Conservation (phyloP, 108 stramenopile species). For the Cyclotella choctawhatcheeana region DNA sequence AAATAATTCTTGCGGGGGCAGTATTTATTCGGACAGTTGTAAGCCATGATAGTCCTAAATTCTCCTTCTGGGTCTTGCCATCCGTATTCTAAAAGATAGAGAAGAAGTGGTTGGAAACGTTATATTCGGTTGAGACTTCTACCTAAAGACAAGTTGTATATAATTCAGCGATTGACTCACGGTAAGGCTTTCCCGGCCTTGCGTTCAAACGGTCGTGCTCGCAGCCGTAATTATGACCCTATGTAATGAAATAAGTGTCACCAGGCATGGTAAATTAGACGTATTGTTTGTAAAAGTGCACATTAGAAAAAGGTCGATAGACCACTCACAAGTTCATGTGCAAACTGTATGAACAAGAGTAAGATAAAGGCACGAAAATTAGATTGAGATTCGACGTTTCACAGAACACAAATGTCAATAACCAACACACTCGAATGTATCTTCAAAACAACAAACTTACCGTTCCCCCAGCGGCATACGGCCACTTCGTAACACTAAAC, state of each 20-base stretch:
- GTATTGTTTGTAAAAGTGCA: too few species aligned
- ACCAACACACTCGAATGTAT: too few species aligned
- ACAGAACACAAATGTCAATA: too few species aligned
- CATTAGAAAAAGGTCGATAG: too few species aligned
- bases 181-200: constrained; percentile 19
- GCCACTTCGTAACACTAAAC: constrained; percentile 7
- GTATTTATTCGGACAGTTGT: constrained; percentile 26
- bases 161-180: too few species aligned
- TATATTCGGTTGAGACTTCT: too few species aligned
- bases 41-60: constrained; percentile 52
- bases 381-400: too few species aligned
- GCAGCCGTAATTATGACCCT: constrained; percentile 35
- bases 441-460: not conserved
- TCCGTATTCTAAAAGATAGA: too few species aligned
- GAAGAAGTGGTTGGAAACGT: too few species aligned
- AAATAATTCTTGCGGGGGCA: constrained; percentile 34
- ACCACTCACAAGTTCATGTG: constrained; percentile 16
- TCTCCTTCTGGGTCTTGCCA: constrained; percentile 39
- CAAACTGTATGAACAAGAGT: constrained; percentile 12
- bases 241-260: not conserved
- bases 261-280: too few species aligned
- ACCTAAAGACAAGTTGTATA: too few species aligned
- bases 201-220: constrained; percentile 27
- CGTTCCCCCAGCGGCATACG: constrained; percentile 3
- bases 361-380: not conserved